Evolutionary conservation across 2,329 filamentous ascomycete genomes (phyloP), one percentile per base, ranked within the genome.

Genomic region (Colletotrichum abscissum): DNA sequence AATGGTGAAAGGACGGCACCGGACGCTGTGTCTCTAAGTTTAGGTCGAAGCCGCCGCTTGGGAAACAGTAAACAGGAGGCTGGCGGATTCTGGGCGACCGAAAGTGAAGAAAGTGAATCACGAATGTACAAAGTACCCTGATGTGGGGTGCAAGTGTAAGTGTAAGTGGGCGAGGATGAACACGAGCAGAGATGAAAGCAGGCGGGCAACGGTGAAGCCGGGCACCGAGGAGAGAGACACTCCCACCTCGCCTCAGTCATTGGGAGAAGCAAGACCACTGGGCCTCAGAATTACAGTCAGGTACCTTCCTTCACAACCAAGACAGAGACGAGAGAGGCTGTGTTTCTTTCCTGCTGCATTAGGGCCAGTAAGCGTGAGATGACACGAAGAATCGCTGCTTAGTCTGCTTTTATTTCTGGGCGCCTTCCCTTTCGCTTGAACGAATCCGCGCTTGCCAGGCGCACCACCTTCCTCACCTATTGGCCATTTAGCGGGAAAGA

Each of bases 41-140:
- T n/a, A 38, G 16, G n/a, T 33, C 28, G 52, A 49, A 49, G 19
- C 19, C 42, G 19, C 42, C 19, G 19, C 19, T 49, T 22, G 28
- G 38, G 38, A 52, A 65, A 38, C 38, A 54, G 62, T 22, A 54
- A 69, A 69, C 60, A 38, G 58, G 67, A 69, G 67, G 67, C 67
- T 69, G 67, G 67, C 33, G 28, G 38, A 42, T 55, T 24, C 24
- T 46, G 9, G 33, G 46, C 28, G 38, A 42, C 38, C 38, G 16
- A 59, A 59, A 16, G 11, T 65, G 60, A 66, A 56, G 11, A 33
- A 12, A 38, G 19, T 33, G 30, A 59, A 38, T 49, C 42, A 49
- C 16, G 16, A 4, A 49, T 49, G 42, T n/a, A 38, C 35, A 38
- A 38, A 5, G 35, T 42, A 24, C 16, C 33, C 33, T 35, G 33